Conservation (phyloP, 2,329 filamentous ascomycete species). For the Didymella pinodella region DNA sequence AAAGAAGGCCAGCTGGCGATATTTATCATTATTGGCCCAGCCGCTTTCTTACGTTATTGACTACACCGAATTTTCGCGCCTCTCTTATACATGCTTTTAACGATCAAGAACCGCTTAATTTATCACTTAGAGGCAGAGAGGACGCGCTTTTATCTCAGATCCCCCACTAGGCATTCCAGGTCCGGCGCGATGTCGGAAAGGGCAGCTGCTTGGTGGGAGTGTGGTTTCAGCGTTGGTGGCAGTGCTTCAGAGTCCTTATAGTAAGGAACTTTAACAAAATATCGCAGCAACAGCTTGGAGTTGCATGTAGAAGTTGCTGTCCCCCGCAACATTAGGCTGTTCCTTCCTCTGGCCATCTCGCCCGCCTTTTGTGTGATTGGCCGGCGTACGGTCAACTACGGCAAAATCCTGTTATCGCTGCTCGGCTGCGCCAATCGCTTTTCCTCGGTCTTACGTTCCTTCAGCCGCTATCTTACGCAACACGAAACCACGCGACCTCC, state of each 20-base stretch:
- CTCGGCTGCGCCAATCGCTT: slow-evolving; percentile 19
- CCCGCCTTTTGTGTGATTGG: slow-evolving; percentile 17
- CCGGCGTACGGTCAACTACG: slow-evolving; percentile 12
- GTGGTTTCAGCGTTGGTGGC: slow-evolving; percentile 6
- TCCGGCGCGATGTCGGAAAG: slow-evolving; percentile 32
- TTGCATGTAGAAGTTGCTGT: slow-evolving; percentile 17
- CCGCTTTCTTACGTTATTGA: slow-evolving; percentile 50
- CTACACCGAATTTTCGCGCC: slow-evolving; percentile 30
- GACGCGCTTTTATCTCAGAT: slow-evolving; percentile 35
- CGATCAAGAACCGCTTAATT: slow-evolving; percentile 33
- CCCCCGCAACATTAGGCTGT: slow-evolving; percentile 22
- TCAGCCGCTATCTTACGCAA: slow-evolving; percentile 7
- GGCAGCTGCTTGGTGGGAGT: slow-evolving; percentile 24
- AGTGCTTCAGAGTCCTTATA: not conserved
- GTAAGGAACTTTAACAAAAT: not conserved
- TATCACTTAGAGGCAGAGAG: slow-evolving; percentile 39
- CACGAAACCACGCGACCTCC: slow-evolving; percentile 17
- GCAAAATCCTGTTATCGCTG: slow-evolving; percentile 7
- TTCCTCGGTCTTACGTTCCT: slow-evolving; percentile 9
- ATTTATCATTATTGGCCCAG: slow-evolving; percentile 33
- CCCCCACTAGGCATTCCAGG: slow-evolving; percentile 45
- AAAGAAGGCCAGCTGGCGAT: slow-evolving; percentile 25
- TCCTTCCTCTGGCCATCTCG: slow-evolving; percentile 12
- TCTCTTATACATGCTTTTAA: slow-evolving; percentile 46
- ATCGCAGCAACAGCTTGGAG: slow-evolving; percentile 13